Percentiles rank a stretch among this genome's conserved stretches.
Evolutionary conservation across 495 filamentous ascomycete genomes (phyloP).

Genomic region (Haplographium delicatum): DNA sequence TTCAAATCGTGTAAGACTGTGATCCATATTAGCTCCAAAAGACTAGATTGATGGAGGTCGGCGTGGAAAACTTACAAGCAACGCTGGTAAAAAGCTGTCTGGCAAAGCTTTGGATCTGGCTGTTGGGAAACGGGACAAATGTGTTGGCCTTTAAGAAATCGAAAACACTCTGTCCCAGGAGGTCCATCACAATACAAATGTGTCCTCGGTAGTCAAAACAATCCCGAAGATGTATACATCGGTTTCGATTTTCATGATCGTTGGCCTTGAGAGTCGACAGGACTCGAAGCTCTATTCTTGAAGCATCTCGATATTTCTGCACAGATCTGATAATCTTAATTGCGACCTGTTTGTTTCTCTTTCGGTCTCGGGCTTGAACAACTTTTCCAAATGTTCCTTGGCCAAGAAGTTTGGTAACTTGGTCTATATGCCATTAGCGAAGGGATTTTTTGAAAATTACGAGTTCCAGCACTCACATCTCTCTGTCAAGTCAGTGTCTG

Average conservation of each 20-base stretch:
- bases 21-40: slow-evolving; percentile 16
- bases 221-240: slow-evolving; percentile 94
- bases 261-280: slow-evolving; percentile 85
- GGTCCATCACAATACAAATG: slow-evolving; percentile 97
- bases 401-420: slow-evolving; percentile 80
- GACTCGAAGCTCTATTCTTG: slow-evolving; percentile 91
- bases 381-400: slow-evolving; percentile 99
- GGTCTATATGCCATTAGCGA: too few species aligned
- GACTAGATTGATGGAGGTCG: not conserved
- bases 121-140: slow-evolving; percentile 98
- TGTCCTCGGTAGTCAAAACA: slow-evolving; percentile 98
- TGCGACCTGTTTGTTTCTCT: slow-evolving; percentile 70
- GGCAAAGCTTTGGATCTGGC: slow-evolving; percentile 95
- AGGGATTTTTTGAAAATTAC: too few species aligned
- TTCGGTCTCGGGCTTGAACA: slow-evolving; percentile 81
- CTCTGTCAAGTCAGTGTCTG: slow-evolving; percentile 76
- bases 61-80: slow-evolving; percentile 66
- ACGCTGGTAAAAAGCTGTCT: slow-evolving; percentile 96
- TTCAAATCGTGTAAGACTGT: slow-evolving; percentile 94
- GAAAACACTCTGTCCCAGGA: slow-evolving; percentile 94
- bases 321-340: slow-evolving; percentile 98
- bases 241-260: slow-evolving; percentile 86
- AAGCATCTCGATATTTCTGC: slow-evolving; percentile 95
- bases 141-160: slow-evolving; percentile 94
- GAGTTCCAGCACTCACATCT: slow-evolving; percentile 80